Evolutionary conservation across 345 rosid species (phyloP), one percentile per base, ranked within the genome.

Genomic region (Citropsis articulata): DNA sequence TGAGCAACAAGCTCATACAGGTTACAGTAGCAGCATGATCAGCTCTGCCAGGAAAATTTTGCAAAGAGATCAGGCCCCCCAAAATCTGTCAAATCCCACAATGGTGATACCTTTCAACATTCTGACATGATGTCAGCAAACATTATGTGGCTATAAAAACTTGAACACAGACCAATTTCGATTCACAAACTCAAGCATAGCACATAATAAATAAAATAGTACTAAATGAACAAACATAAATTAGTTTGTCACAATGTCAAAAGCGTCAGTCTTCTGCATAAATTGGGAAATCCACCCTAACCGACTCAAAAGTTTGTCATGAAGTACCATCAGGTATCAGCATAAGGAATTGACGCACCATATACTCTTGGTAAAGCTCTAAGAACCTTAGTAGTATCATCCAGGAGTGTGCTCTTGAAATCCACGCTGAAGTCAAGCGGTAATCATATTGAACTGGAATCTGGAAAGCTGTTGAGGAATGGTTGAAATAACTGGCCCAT

Each of bases 391-490:
- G 57, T 5, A 24, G 66, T 21, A 30, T 16, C 69, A 38, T 57
- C 55, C 31, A 59, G 71, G 36, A 35, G 68, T 63, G 60, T 40
- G 30, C 66, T 73, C 82, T 40, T 14, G 33, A 25, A 40, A 79
- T 55, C 77, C 73, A 59, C 50, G 53, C 71, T 72, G 31, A 60
- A 77, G 75, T 95, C 86, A 93, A 18, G 88, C 84, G 56, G 92
- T 79, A 73, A 93, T 89, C 98, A 95, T 95, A 80, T 91, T 93
- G 90, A 95, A 93, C 84, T 91, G 98, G 88, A 93, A 93, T 87
- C 98, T 93, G 55, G 98, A 95, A 69, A 95, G 98, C 86, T 95
- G 98, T 86, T 93, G 98, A 55, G 98, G 98, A 82, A 95, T 95
- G 83, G 98, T 93, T 36, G 98, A 95, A 80, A 93, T 95, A 33